These are phyloP conservation scores for Rhodotorula sphaerocarpa DNA, from an alignment of 768 basidiomycete genomes.

Conservation along the genomic window DNA sequence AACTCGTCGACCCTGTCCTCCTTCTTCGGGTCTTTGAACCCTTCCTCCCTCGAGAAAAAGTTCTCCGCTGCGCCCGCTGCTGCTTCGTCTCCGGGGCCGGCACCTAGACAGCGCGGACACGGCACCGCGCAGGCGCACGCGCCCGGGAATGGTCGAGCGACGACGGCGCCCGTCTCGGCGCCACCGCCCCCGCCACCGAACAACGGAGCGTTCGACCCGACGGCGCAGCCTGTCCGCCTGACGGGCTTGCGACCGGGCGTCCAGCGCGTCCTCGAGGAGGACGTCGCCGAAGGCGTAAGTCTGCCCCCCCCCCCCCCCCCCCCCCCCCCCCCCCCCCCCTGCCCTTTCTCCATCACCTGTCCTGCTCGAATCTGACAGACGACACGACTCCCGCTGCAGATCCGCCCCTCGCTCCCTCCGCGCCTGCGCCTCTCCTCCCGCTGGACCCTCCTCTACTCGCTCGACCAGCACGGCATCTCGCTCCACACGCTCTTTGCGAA, in stretches of 20 bases:
- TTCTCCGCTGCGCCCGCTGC: too few species aligned
- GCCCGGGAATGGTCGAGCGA: background rate
- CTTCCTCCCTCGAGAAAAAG: too few species aligned
- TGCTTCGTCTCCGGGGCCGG: too few species aligned
- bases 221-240: constrained; percentile 29
- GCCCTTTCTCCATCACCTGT: too few species aligned
- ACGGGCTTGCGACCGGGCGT: constrained; percentile 17
- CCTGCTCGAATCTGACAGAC: background rate
- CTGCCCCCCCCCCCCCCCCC: background rate
- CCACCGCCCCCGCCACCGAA: background rate
- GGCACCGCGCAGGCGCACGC: too few species aligned
- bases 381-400: constrained; percentile 45
- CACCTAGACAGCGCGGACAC: too few species aligned
- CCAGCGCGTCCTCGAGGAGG: constrained; percentile 11
- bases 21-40: too few species aligned
- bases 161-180: background rate
- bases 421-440: constrained; percentile 59
- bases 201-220: constrained; percentile 6
- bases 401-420: constrained; percentile 64
- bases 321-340: background rate
- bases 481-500: constrained; percentile 69
- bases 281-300: constrained; percentile 34
- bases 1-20: too few species aligned
- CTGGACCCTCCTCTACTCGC: constrained; percentile 77
- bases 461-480: constrained; percentile 92